Evolutionary conservation across 179 eudicot genomes (phyloP), one percentile per base, ranked within the genome.

Genomic region (Nepenthes alata): DNA sequence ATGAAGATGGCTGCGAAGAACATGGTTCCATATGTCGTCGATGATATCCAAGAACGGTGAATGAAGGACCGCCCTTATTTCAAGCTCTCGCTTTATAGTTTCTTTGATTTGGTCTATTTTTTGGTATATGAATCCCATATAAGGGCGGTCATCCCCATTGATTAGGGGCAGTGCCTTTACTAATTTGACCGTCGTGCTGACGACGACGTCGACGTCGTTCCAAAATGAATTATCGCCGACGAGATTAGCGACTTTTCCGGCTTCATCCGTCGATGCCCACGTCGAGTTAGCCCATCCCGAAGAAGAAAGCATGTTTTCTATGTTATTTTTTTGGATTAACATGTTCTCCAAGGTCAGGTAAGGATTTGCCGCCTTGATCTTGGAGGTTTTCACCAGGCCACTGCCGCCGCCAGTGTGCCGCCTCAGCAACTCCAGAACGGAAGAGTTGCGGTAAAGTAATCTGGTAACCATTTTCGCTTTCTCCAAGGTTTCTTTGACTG

Each of bases 1-100:
- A 63, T 79, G 83, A 37, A 79, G 73, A 39, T 74, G 72, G 60
- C 64, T 73, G 41, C 73, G 73, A 7, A 79, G 74, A 50, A 53
- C 13, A 11, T 63, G 60, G 35, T 67, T 55, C 78, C 80, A 72
- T 47, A 71, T 69, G 51, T 68, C 74, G 51, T 80, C 81, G 1
- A 80, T 68, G 0, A 41, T 63, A 9, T 9, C 53, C 78, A 77
- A 76, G 38, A 65, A 59, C 2, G 67, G 74, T 53, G 34, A 39
- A 58, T 59, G 63, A 13, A 58, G 47, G 5, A 37, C 44, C 47
- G 47, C 59, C 36, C 61, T 63, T 38, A 55, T 13, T 7, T 61
- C 55, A 6, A 76, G 64, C 1, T 59, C 72, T 50, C 59, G 39
- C 35, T 58, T 73, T 4, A 79, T 76, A 0, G 60, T 66, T 51